Evolutionary conservation across 208 protist genomes (phyloP), one percentile per base, ranked within the genome.

Genomic region (Acanthamoeba lenticulata): DNA sequence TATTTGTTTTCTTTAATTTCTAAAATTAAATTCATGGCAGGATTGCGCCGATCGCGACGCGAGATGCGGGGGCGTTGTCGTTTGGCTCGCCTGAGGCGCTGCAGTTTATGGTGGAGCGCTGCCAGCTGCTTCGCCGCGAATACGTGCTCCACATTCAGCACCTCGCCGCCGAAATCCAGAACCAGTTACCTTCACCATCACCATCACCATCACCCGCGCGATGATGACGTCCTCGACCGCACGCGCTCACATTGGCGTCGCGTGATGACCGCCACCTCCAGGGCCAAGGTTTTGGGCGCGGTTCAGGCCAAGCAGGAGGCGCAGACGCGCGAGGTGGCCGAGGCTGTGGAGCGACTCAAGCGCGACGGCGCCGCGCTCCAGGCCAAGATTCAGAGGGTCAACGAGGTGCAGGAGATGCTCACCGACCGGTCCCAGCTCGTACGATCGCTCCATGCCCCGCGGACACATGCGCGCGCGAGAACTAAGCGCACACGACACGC

Each of bases 101-200:
- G 9, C 42, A 90, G 57, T 90, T 90, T n/a, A 57, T 90, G 32
- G 42, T 90, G 32, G 83, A 90, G 47, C 42, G 83, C 17, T 90
- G 83, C 19, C 83, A 65, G 36, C 52, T 65, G 2, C 83, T 90
- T 21, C 83, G 83, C 27, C 52, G 57, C 11, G 83, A 90, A 45
- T 65, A 90, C n/a, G 57, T 90, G 27, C 47, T 69, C 11, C 47
- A 57, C 47, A 90, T 90, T 34, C 29, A 57, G 29, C 29, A 32
- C 15, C 24, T 90, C 27, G 42, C 17, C 42, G 83, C 83, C 13
- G 83, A 90, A n/a, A 90, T 90, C 83, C 34, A 36, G n/a, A 90
- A 90, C 49, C 69, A 79, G 69, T 79, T n/a, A n/a, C n/a, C n/a
- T n/a, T n/a, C n/a, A 13, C 47, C 9, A 52, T 52, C 9, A 52